Evolutionary conservation across 257 asterid species (phyloP).

Genomic region (Jaltomata sinuosa): DNA sequence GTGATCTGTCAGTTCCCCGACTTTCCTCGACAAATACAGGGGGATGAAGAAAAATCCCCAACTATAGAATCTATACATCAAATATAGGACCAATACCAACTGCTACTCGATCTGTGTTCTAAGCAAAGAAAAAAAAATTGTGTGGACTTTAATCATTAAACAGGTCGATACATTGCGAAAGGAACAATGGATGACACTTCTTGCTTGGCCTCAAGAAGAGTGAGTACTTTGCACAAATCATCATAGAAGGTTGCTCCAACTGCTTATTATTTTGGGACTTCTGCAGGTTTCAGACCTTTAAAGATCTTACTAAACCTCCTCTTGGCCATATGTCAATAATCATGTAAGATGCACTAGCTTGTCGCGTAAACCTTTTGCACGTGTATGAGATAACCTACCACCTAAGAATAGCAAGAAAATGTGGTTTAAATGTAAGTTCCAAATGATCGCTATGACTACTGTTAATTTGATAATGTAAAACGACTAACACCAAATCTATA

Average conservation of each 20-base stretch:
- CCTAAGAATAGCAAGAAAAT: not conserved
- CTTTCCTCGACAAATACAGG: not conserved
- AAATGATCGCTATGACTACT: not conserved
- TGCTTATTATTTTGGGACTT: not conserved
- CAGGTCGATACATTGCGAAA: not conserved
- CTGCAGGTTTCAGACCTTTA: not conserved
- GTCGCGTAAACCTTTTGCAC: not conserved
- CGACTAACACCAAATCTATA: not conserved
- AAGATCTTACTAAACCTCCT: not conserved
- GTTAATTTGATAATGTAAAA: not conserved
- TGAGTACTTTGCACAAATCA: not conserved
- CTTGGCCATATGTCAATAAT: not conserved
- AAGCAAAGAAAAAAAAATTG: too few species aligned
- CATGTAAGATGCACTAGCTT: not conserved
- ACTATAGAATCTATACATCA: not conserved
- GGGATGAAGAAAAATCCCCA: not conserved
- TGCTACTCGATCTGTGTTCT: not conserved
- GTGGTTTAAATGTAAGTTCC: not conserved
- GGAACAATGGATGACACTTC: not conserved
- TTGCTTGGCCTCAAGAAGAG: not conserved
- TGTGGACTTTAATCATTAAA: not conserved
- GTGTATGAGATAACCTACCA: not conserved
- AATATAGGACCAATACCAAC: not conserved
- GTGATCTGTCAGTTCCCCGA: not conserved
- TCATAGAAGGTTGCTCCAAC: not conserved